Evolutionary conservation across 2,329 filamentous ascomycete genomes (phyloP).

Genomic region (Ceratocystis albifundus): DNA sequence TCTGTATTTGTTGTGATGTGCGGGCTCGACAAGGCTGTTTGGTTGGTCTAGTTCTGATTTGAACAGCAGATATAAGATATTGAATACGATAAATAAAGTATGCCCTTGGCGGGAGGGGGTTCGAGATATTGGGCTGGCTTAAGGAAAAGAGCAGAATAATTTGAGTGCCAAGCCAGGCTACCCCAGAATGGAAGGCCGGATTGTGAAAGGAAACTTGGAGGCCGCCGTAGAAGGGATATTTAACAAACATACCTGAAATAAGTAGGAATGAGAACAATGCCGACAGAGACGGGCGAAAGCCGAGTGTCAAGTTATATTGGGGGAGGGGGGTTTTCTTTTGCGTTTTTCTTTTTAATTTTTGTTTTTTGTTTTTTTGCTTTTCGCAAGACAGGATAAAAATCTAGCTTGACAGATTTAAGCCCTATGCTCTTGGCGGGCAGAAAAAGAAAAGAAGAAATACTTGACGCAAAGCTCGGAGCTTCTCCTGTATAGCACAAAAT

Average conservation of each 20-base stretch:
- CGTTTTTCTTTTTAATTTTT: conserved; percentile 9
- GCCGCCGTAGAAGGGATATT: not conserved
- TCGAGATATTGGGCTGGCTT: not conserved
- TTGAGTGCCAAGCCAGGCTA: not conserved
- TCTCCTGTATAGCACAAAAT: not conserved
- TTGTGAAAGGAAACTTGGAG: not conserved
- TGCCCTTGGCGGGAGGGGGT: not conserved
- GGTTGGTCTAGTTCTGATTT: not conserved
- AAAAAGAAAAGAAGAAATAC: not conserved
- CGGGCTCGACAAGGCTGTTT: not conserved
- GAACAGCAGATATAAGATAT: not conserved
- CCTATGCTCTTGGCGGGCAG: not conserved
- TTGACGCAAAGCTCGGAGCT: not conserved
- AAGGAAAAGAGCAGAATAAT: not conserved
- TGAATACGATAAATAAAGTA: not conserved
- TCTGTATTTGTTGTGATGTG: not conserved
- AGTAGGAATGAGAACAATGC: not conserved
- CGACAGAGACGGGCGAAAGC: not conserved
- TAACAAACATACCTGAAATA: not conserved
- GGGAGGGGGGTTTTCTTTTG: too few species aligned
- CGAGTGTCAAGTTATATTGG: not conserved
- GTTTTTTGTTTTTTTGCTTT: not conserved
- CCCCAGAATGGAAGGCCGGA: not conserved
- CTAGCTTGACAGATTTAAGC: not conserved
- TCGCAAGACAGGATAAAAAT: not conserved